Conservation (phyloP, 768 basidiomycete genomes). For the Tubosaeta brunneosetosa region DNA sequence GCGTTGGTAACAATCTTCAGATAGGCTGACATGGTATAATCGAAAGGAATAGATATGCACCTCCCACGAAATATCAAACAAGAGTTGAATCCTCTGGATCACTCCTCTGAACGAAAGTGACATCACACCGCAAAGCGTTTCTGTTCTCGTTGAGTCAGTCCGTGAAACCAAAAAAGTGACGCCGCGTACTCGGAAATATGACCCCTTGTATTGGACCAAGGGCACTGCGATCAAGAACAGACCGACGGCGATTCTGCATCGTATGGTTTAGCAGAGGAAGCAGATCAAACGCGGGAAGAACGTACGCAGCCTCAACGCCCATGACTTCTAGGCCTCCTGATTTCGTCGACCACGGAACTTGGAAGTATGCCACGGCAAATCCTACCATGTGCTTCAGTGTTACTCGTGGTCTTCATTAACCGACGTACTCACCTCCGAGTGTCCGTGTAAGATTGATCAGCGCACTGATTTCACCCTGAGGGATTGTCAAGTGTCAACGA, state of each 20-base stretch:
- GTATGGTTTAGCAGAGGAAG: neutral
- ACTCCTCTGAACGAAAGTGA: neutral
- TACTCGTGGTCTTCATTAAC: neutral
- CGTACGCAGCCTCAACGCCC: slow-evolving; percentile 38
- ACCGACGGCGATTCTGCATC: slow-evolving; percentile 27
- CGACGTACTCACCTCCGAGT: slow-evolving; percentile 22
- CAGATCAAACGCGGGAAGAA: neutral
- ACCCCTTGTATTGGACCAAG: slow-evolving; percentile 32
- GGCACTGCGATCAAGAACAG: slow-evolving; percentile 37
- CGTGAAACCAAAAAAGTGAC: neutral
- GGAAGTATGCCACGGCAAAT: slow-evolving; percentile 38
- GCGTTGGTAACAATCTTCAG: too few relatives aligned
- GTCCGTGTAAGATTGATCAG: slow-evolving; percentile 39
- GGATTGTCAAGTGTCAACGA: neutral
- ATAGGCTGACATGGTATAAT: too few relatives aligned
- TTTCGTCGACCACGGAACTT: slow-evolving; percentile 37
- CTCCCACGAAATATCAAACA: neutral
- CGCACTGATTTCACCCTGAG: slow-evolving; percentile 40
- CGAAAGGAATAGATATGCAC: too few relatives aligned
- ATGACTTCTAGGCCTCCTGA: slow-evolving; percentile 32
- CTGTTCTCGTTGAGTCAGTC: slow-evolving; percentile 6
- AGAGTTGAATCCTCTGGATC: neutral
- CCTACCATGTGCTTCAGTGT: slow-evolving; percentile 11
- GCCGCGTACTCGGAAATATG: slow-evolving; percentile 30
- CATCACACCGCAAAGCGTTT: slow-evolving; percentile 18